Evolutionary conservation across 2,329 filamentous ascomycete species (phyloP).

Genomic region (Colletotrichum salicis): DNA sequence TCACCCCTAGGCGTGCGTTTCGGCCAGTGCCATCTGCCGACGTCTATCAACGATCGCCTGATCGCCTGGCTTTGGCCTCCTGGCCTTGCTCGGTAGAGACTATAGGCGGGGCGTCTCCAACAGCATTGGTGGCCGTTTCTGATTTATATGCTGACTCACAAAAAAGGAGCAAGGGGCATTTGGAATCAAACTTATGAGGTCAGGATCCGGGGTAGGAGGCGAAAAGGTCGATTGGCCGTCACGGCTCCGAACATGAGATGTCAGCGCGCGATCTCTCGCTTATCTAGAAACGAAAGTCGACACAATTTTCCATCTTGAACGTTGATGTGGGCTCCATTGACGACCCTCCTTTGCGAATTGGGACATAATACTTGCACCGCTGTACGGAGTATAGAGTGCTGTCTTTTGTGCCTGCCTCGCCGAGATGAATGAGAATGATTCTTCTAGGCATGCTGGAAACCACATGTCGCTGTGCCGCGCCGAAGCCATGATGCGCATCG

Average conservation of each 20-base stretch:
- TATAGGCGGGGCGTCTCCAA: background rate
- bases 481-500: background rate
- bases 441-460: background rate
- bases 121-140: slow-evolving; percentile 6
- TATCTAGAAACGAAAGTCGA: background rate
- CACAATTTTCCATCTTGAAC: background rate
- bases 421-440: background rate
- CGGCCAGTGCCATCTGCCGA: slow-evolving; percentile 4
- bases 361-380: background rate
- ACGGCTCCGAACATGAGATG: background rate
- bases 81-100: background rate
- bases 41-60: background rate
- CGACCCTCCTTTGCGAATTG: background rate
- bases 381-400: background rate
- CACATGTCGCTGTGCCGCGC: background rate
- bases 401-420: background rate
- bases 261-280: slow-evolving; percentile 1
- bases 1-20: background rate
- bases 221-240: background rate
- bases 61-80: background rate
- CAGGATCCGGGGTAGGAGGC: slow-evolving; percentile 8
- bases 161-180: slow-evolving; percentile 8
- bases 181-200: slow-evolving; percentile 19
- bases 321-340: background rate
- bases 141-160: slow-evolving; percentile 4